Base-by-base conservation (phyloP, 169 alveolate species). In the Cryptosporidium baileyi region DNA sequence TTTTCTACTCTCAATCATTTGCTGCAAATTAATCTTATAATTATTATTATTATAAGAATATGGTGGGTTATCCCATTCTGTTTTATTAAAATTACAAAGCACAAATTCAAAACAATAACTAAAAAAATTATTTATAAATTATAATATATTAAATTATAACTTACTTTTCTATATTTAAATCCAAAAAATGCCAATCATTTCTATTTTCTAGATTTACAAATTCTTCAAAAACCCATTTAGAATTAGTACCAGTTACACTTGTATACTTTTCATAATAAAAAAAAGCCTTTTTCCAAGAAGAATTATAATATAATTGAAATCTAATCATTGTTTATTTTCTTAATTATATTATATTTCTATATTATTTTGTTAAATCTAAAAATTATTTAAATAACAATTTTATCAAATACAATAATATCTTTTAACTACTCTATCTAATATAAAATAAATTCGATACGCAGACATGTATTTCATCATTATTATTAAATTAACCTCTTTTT, bases 41-140 rank as follows among this genome's bases (percentile, higher is more conserved):
- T 74, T 74, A 34, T 34, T 74, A 3, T 59, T 6, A 36, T 51
- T n/a, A 26, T 38, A 51, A 8, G 52, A 52, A 15, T 19, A 15
- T 15, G 85, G 85, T 52, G 85, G 85, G 22, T 74, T 74, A 4
- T 74, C 85, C 85, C 85, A 74, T 57, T 74, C 60, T 17, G 85
- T 38, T 22, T 74, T 74, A 22, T 40, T 30, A 3, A 15, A 8
- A 51, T 74, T 54, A 36, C 74, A 54, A 38, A 74, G 19, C 17
- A 74, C 85, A 38, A 74, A 74, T 44, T 74, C 85, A 24, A 74
- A 17, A 57, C 40, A 36, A 11, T 52, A 30, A 24, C 85, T 74
- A 57, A 32, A 57, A n/a, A 30, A 0, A 15, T n/a, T 9, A 19
- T 28, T n/a, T 30, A 26, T 34, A 22, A 24, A 60, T 22, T 60